Evolutionary conservation across 2,329 filamentous ascomycete species (phyloP), one percentile per base, ranked within the genome.

Genomic region (Trichoderma sp.): DNA sequence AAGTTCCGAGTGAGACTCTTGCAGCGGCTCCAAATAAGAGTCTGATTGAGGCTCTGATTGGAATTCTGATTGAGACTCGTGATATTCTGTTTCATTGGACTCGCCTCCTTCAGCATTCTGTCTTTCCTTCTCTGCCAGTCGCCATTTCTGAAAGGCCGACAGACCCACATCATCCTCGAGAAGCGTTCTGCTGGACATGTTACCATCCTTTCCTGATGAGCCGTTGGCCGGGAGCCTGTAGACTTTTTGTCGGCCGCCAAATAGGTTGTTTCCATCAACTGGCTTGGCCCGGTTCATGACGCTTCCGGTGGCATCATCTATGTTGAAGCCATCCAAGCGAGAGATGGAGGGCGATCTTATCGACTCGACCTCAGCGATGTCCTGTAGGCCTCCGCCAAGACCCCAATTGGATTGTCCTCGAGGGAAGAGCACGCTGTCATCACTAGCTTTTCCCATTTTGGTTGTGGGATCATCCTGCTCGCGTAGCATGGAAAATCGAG

Each of bases 181-280:
- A 2, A 97, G 81, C 0, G 90, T 74, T 89, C 91, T 28, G 88
- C 93, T 92, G 60, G 85, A 83, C 85, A 93, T 88, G 60, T 86
- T 87, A 24, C 84, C 83, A 18, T 77, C 78, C 3, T 84, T 85
- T 57, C 80, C 79, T 15, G 79, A 79, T 24, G 80, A 79, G 30
- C 81, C 80, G 30, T 86, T 86, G 4, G 84, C 85, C 0, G 92
- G 86, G 74, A 97, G 93, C 80, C 94, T 95, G 82, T 97, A 98
- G 47, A 98, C 91, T 83, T 98, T 98, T 80, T 98, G 96, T 58
- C 96, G 90, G 18, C 96, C 96, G 71, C 96, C 96, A 81, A 99
- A 99, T 71, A 99, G 82, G 76, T 93, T 92, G 79, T 98, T 99
- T 60, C 95, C 94, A 79, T 98, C 95, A 1, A 89, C 91, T 0